Percentiles rank a stretch among this genome's conserved stretches.
phyloP scores from a whole-genome alignment of 2,329 filamentous ascomycete genomes.

The Hymenoscyphus albidus region DNA sequence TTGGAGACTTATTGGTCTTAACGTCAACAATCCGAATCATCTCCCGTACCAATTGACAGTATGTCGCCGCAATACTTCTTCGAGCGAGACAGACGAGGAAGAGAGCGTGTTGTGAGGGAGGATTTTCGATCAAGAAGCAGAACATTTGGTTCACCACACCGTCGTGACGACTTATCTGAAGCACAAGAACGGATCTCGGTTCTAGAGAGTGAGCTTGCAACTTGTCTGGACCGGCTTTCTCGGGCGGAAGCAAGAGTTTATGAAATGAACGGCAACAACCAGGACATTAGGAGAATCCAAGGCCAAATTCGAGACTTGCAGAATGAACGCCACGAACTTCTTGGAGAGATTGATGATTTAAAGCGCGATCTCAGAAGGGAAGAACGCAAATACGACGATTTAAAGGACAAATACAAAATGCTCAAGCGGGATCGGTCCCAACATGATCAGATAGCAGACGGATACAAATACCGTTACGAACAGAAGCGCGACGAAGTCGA shows the following conservation, averaged over 20 bases:
- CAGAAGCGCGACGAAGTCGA: slow-evolving; percentile 26
- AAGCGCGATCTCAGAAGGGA: slow-evolving; percentile 19
- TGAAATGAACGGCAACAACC: slow-evolving; percentile 6
- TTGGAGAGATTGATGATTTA: slow-evolving; percentile 14
- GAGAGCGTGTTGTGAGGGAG: slow-evolving; percentile 20
- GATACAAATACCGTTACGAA: slow-evolving; percentile 21
- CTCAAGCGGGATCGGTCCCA: slow-evolving; percentile 19
- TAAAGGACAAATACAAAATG: slow-evolving; percentile 24
- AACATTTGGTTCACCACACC: slow-evolving; percentile 5
- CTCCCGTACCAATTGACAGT: slow-evolving; percentile 23
- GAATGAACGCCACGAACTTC: slow-evolving; percentile 17
- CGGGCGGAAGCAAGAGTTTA: slow-evolving; percentile 20
- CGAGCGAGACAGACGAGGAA: slow-evolving; percentile 19
- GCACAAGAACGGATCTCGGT: slow-evolving; percentile 19
- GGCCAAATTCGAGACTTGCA: background rate
- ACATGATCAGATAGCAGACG: slow-evolving; percentile 11
- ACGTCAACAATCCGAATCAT: slow-evolving; percentile 9
- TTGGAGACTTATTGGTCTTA: slow-evolving; percentile 12
- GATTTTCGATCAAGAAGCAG: slow-evolving; percentile 6
- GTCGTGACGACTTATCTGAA: slow-evolving; percentile 21
- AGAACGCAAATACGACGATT: slow-evolving; percentile 19
- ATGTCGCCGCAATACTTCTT: slow-evolving; percentile 16
- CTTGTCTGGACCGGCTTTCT: slow-evolving; percentile 21
- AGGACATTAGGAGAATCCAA: slow-evolving; percentile 11
- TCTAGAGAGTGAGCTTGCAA: slow-evolving; percentile 17